Conservation (phyloP, 441 rosid species). For the Melastoma candidum region DNA sequence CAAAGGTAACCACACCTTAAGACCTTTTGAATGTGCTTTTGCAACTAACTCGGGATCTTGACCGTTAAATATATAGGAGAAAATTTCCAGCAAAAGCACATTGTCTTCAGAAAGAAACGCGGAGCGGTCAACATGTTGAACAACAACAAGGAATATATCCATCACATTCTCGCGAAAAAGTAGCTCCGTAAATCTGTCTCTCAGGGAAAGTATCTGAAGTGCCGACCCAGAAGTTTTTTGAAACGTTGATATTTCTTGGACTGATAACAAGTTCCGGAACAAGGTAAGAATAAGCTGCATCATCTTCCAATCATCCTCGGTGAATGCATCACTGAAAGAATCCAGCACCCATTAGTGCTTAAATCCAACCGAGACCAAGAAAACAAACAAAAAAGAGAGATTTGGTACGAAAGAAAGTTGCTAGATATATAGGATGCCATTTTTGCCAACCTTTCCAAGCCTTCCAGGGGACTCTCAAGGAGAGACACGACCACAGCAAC, state of each 20-base stretch:
- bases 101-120: slow-evolving; percentile 77
- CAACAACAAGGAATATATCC: slow-evolving; percentile 62
- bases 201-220: slow-evolving; percentile 49
- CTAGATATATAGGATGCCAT: neutral
- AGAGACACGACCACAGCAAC: slow-evolving; percentile 68
- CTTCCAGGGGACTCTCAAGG: slow-evolving; percentile 74
- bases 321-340: slow-evolving; percentile 50
- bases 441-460: slow-evolving; percentile 49
- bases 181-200: slow-evolving; percentile 74
- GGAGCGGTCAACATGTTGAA: slow-evolving; percentile 56
- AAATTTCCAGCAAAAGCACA: slow-evolving; percentile 70
- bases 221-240: slow-evolving; percentile 76
- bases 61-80: slow-evolving; percentile 60
- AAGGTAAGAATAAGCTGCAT: slow-evolving; percentile 84
- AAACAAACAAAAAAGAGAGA: slow-evolving; percentile 5
- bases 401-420: neutral
- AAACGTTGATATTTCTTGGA: slow-evolving; percentile 56
- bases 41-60: slow-evolving; percentile 75
- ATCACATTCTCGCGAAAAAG: slow-evolving; percentile 72
- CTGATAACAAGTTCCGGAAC: slow-evolving; percentile 76
- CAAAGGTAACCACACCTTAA: slow-evolving; percentile 27
- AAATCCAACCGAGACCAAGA: neutral
- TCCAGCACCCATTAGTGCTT: slow-evolving; percentile 5
- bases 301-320: slow-evolving; percentile 97
- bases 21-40: slow-evolving; percentile 40